Evolutionary conservation across 73 alveolate species (phyloP).

Genomic region (Tetrahymena elliotti): DNA sequence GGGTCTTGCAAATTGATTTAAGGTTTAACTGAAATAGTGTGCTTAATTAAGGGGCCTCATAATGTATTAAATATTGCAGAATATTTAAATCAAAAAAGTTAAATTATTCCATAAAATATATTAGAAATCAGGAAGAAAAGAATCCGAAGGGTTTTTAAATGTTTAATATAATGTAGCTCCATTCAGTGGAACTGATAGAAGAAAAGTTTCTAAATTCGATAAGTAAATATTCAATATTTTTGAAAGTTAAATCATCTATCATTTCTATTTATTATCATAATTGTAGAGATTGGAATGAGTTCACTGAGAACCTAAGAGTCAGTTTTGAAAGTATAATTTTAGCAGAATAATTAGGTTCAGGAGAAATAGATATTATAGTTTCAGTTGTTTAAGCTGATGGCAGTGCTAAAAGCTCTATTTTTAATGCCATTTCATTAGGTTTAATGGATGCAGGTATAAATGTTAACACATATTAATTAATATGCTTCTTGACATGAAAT

Average conservation of each 20-base stretch:
- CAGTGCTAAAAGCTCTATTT: conserved; percentile 84
- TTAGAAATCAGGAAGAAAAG: neutral
- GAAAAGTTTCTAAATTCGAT: conserved; percentile 28
- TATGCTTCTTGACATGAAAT: too few relatives aligned
- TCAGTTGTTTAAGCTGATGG: conserved; percentile 91
- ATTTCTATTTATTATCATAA: neutral
- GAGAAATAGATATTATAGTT: conserved; percentile 39
- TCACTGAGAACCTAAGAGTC: conserved; percentile 28
- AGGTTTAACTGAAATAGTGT: conserved; percentile 41
- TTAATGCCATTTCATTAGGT: conserved; percentile 91
- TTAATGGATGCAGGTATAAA: conserved; percentile 80
- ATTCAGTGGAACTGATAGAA: conserved; percentile 28
- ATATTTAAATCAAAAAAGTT: neutral
- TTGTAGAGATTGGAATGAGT: conserved; percentile 1
- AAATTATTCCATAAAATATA: neutral
- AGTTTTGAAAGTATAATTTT: conserved; percentile 34
- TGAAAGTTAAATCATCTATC: neutral
- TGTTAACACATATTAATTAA: neutral
- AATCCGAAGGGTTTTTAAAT: neutral
- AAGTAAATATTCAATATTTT: neutral
- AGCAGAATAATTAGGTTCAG: conserved; percentile 23
- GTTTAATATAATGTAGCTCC: conserved; percentile 14
- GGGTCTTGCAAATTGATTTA: conserved; percentile 30
- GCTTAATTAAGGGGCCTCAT: conserved; percentile 31
- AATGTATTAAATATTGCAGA: neutral